A percentile compares a stretch with the other conserved stretches of the same genome.
phyloP scores from a whole-genome alignment of 1,284 basidiomycete genomes.

The Heterobasidion parviporum region DNA sequence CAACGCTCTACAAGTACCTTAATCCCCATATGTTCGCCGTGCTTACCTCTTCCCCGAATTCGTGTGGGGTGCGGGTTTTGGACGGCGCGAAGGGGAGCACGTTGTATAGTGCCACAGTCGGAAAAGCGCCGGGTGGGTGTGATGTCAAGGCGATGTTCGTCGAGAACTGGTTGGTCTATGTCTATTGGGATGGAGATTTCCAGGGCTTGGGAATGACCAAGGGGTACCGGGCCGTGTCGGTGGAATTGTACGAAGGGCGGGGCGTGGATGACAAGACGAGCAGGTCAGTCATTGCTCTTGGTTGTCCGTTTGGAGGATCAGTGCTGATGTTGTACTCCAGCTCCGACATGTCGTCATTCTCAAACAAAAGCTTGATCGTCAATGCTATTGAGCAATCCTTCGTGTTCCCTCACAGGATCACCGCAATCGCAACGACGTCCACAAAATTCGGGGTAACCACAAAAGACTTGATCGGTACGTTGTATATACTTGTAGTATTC shows the following conservation, averaged over 20 bases:
- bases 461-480: slow-evolving; percentile 78
- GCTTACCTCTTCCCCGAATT: slow-evolving; percentile 34
- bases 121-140: slow-evolving; percentile 34
- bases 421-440: slow-evolving; percentile 64
- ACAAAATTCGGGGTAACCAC: slow-evolving; percentile 85
- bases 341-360: slow-evolving; percentile 67
- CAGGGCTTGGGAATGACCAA: slow-evolving; percentile 44
- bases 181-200: slow-evolving; percentile 62
- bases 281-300: slow-evolving; percentile 41
- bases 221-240: slow-evolving; percentile 66
- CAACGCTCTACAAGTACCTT: slow-evolving; percentile 91
- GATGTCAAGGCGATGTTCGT: slow-evolving; percentile 63
- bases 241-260: slow-evolving; percentile 82
- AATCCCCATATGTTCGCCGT: slow-evolving; percentile 76
- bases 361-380: slow-evolving; percentile 41
- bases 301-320: background rate
- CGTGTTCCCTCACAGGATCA: slow-evolving; percentile 61
- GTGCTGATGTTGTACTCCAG: slow-evolving; percentile 27
- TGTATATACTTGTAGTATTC: background rate
- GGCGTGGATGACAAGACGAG: slow-evolving; percentile 55
- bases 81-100: slow-evolving; percentile 75
- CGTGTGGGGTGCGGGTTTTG: slow-evolving; percentile 67
- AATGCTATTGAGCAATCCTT: slow-evolving; percentile 66
- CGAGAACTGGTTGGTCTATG: slow-evolving; percentile 94
- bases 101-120: slow-evolving; percentile 56